Base-by-base conservation (phyloP, 352 stramenopile species). In the Pythium rishiriense region DNA sequence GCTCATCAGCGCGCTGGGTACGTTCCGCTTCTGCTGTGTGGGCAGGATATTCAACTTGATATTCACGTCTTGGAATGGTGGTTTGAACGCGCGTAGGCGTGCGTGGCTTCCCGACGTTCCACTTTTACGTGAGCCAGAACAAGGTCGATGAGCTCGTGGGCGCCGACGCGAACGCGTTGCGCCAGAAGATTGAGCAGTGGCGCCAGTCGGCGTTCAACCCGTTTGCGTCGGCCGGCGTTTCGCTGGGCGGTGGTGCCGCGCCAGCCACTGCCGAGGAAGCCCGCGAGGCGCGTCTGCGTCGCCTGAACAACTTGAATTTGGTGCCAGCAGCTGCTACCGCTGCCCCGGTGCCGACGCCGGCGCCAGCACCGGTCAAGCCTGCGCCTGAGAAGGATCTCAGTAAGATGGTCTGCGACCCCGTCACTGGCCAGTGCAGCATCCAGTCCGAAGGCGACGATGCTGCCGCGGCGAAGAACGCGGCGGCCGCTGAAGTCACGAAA, bases 141-240 rank as follows among this genome's bases (percentile, higher is more conserved):
- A 94, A 96, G 74, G 82, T 97, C 39, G 90, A 97, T 50, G 88
- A 97, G 58, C 73, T 96, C 7, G 81, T 91, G 17, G 90, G 90
- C 24, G 88, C 90, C 2, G 88, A 97, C 61, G 83, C 85, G 42
- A 92, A 93, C 52, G 67, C 80, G 55, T 68, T 97, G 35, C 83
- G 85, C 4, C 70, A 83, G 50, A 96, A 96, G 79, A 95, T 97
- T 57, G 86, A 94, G 66, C 83, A 93, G 66, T 93, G 83, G 83
- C 81, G 83, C 12, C 84, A 93, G 57, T 92, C 86, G 52, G 86
- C 83, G 8, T 91, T 92, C 65, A 95, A 95, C 72, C 86, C 86
- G 3, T 95, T 95, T 37, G 86, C 86, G 7, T 95, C 86, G 2
- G 60, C 82, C 6, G 86, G 86, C 14, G 58, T 93, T 26, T 79